A percentile compares a stretch with the other conserved stretches of the same genome.
Conservation (phyloP, 140 eudicot species). For the Anethum foeniculum region DNA sequence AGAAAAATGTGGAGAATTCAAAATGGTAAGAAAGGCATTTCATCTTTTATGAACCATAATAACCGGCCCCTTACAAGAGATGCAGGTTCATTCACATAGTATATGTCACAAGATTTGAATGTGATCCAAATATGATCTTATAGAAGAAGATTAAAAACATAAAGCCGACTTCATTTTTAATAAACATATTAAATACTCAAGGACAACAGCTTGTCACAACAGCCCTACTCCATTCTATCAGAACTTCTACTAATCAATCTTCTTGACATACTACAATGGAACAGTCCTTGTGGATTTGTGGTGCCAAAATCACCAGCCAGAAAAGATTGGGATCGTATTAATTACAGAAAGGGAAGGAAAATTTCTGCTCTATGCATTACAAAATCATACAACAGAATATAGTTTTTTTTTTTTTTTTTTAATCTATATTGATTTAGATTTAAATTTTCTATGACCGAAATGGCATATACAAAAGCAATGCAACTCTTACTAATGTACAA, state of each 20-base stretch:
- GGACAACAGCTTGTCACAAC: not conserved
- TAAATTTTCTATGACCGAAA: not conserved
- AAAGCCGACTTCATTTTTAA: not conserved
- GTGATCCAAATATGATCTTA: not conserved
- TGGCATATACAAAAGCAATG: not conserved
- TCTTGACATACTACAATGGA: not conserved
- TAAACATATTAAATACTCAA: not conserved
- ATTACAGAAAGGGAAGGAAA: not conserved
- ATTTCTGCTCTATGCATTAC: slow-evolving; percentile 6
- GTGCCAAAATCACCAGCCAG: not conserved
- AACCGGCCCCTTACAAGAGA: not conserved
- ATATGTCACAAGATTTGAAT: not conserved
- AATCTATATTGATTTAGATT: not conserved
- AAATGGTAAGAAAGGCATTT: not conserved
- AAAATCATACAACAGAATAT: not conserved
- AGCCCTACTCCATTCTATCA: not conserved
- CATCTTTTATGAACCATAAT: not conserved
- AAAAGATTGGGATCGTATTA: not conserved
- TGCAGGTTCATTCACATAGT: not conserved
- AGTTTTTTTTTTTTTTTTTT: not conserved
- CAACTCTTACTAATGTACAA: slow-evolving; percentile 3
- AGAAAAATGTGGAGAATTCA: not conserved
- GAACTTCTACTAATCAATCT: not conserved
- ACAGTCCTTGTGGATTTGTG: not conserved
- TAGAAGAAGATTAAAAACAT: too few species aligned